These are phyloP conservation scores for Passalora sequoiae DNA, from an alignment of 2,329 filamentous ascomycete genomes.

Conservation along the genomic window DNA sequence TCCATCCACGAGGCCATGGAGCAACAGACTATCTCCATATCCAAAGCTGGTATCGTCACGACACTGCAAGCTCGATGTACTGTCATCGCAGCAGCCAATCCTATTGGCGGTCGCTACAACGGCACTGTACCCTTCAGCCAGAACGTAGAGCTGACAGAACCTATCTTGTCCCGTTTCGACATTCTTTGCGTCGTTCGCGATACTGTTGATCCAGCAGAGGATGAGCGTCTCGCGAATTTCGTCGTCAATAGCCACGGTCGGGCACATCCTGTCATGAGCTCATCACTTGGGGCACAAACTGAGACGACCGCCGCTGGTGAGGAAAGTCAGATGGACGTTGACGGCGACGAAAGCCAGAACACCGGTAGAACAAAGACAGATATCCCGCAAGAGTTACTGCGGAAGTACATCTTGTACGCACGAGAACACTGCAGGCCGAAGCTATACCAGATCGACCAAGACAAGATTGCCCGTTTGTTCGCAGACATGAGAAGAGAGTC, in stretches of 20 bases:
- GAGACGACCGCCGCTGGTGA: slow-evolving; percentile 42
- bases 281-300: slow-evolving; percentile 29
- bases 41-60: slow-evolving; percentile 96
- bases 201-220: slow-evolving; percentile 85
- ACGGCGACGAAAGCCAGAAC: slow-evolving; percentile 42
- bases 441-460: slow-evolving; percentile 94
- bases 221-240: slow-evolving; percentile 88
- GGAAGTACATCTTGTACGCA: slow-evolving; percentile 96
- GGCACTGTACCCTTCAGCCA: slow-evolving; percentile 91
- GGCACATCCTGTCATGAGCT: slow-evolving; percentile 62
- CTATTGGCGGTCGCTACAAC: slow-evolving; percentile 93
- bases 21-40: slow-evolving; percentile 98
- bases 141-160: slow-evolving; percentile 95
- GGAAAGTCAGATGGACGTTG: slow-evolving; percentile 56
- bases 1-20: slow-evolving; percentile 99
- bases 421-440: slow-evolving; percentile 85
- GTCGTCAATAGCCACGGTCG: slow-evolving; percentile 91
- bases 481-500: slow-evolving; percentile 94
- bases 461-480: slow-evolving; percentile 90
- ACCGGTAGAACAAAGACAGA: slow-evolving; percentile 56
- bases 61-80: slow-evolving; percentile 93
- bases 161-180: slow-evolving; percentile 95
- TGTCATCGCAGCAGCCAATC: slow-evolving; percentile 94
- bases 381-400: slow-evolving; percentile 81
- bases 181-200: slow-evolving; percentile 95